Percentiles rank a stretch among this genome's conserved stretches.
Evolutionary conservation across 2,329 filamentous ascomycete species (phyloP).

Genomic region (Pestalotiopsis sp.): DNA sequence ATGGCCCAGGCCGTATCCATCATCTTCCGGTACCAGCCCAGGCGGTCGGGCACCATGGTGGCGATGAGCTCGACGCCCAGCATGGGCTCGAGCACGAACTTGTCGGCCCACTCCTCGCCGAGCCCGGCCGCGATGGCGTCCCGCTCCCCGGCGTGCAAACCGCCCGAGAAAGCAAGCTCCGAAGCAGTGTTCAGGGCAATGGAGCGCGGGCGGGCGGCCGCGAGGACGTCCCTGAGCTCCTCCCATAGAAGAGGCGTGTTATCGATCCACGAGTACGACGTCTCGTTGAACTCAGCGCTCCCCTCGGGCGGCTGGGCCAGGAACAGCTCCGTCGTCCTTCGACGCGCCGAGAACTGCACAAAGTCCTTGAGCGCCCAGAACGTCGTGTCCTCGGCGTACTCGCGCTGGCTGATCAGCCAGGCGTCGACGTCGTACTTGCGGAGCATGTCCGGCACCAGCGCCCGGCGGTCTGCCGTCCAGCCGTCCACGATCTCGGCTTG

Average conservation of each 20-base stretch:
- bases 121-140: conserved; percentile 35
- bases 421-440: conserved; percentile 47
- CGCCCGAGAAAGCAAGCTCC: conserved; percentile 47
- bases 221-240: conserved; percentile 39
- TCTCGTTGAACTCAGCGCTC: conserved; percentile 11
- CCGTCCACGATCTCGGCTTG: conserved; percentile 44
- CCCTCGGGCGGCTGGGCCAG: conserved; percentile 37
- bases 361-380: conserved; percentile 52
- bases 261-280: conserved; percentile 46
- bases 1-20: conserved; percentile 55
- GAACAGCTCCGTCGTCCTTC: conserved; percentile 52
- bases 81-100: conserved; percentile 45
- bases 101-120: conserved; percentile 38
- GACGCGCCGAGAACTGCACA: conserved; percentile 47
- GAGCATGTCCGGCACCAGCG: conserved; percentile 42
- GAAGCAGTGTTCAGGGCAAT: conserved; percentile 47
- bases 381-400: conserved; percentile 53
- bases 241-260: conserved; percentile 46
- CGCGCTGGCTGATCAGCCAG: conserved; percentile 52
- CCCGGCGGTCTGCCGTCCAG: conserved; percentile 45
- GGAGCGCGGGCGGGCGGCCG: conserved; percentile 32
- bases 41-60: conserved; percentile 40
- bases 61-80: conserved; percentile 47
- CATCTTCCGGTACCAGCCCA: conserved; percentile 45
- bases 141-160: conserved; percentile 50